phyloP scores from a whole-genome alignment of 2,329 filamentous ascomycete species.

The Colletotrichum kahawae region DNA sequence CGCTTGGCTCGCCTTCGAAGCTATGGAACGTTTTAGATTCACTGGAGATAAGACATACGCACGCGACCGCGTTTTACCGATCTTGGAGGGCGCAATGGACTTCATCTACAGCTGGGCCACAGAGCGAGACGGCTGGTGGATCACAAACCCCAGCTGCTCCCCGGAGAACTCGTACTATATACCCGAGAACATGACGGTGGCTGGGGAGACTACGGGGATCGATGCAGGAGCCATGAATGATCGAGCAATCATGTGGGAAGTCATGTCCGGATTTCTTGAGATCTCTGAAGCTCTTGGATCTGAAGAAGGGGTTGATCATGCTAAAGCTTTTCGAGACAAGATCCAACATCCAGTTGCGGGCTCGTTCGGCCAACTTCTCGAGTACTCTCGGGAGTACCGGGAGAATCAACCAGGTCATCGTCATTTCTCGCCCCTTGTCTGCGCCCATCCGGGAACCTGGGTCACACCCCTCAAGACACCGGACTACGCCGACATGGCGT shows the following conservation, averaged over 20 bases:
- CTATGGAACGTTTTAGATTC: conserved; percentile 41
- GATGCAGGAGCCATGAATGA: conserved; percentile 14
- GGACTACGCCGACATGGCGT: conserved; percentile 27
- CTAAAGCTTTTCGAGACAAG: conserved; percentile 1
- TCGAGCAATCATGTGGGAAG: conserved; percentile 21
- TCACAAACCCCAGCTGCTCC: conserved; percentile 26
- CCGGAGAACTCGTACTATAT: conserved; percentile 27
- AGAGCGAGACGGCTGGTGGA: conserved; percentile 29
- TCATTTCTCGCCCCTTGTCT: conserved; percentile 55
- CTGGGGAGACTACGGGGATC: conserved; percentile 5
- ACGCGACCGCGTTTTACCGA: conserved; percentile 27
- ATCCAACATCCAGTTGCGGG: background rate
- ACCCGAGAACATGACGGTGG: conserved; percentile 11
- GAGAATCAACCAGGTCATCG: conserved; percentile 52
- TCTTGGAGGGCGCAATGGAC: conserved; percentile 36
- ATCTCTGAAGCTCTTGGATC: conserved; percentile 8
- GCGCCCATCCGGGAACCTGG: conserved; percentile 49
- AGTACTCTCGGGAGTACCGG: conserved; percentile 40
- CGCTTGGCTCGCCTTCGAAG: conserved; percentile 4
- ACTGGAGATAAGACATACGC: conserved; percentile 29
- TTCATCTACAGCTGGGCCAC: conserved; percentile 44
- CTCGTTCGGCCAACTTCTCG: conserved; percentile 40
- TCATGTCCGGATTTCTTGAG: conserved; percentile 8
- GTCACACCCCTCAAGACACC: conserved; percentile 28
- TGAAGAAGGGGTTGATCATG: conserved; percentile 1